Conservation (phyloP, 495 filamentous ascomycete genomes). For the Aspergillus affinis region DNA sequence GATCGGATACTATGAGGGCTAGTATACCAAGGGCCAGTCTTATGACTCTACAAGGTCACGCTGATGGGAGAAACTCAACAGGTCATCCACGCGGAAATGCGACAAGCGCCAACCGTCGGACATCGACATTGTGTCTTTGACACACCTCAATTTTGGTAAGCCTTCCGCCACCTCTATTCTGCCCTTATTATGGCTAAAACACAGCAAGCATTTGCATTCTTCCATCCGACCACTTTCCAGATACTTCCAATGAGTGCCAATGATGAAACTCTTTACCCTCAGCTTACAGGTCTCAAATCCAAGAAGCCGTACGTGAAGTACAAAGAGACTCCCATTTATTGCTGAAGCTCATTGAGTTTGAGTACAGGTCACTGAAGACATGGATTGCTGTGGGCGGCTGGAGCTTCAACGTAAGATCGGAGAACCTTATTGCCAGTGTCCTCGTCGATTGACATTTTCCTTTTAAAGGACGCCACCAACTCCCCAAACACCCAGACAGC, state of each 20-base stretch:
- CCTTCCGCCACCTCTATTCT: not conserved
- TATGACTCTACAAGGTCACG: not conserved
- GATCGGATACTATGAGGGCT: conserved; percentile 13
- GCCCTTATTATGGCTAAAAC: not conserved
- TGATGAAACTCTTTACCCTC: conserved; percentile 5
- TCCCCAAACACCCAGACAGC: conserved; percentile 7
- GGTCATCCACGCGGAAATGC: conserved; percentile 1
- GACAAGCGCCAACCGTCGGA: conserved; percentile 6
- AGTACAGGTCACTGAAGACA: conserved; percentile 1
- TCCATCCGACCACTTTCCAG: conserved; percentile 10
- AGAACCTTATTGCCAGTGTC: not conserved
- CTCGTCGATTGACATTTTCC: not conserved
- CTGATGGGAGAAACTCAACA: conserved; percentile 1
- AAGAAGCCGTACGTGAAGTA: conserved; percentile 5
- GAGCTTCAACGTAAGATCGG: conserved; percentile 4
- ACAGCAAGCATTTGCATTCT: conserved; percentile 8
- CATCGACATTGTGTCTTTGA: not conserved
- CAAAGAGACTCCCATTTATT: conserved; percentile 2
- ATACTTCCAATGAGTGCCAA: conserved; percentile 3
- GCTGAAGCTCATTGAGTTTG: conserved; percentile 1
- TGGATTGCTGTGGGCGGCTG: conserved; percentile 7
- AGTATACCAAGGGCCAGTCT: not conserved
- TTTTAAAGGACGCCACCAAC: conserved; percentile 7
- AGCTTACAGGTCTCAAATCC: conserved; percentile 5
- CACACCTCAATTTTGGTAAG: conserved; percentile 8